Evolutionary conservation across 129 eudicot genomes (phyloP).

Genomic region (Chrysanthemum seticuspe): DNA sequence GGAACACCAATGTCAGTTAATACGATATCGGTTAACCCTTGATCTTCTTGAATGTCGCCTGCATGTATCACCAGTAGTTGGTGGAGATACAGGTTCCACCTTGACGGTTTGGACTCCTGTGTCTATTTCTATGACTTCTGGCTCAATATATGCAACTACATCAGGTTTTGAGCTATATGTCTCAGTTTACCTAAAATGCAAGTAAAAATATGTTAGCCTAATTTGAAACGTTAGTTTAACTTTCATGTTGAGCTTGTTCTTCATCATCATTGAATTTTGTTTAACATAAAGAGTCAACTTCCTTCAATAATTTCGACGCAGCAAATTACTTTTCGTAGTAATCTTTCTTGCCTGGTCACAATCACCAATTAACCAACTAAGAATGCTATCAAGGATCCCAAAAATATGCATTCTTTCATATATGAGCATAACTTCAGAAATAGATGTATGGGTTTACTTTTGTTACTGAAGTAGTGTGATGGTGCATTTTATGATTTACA

Average conservation of each 20-base stretch:
- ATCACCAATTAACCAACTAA: not conserved
- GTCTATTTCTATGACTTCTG: not conserved
- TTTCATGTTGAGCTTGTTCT: constrained; percentile 58
- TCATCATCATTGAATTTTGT: constrained; percentile 32
- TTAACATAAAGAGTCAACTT: constrained; percentile 47
- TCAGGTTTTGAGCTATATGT: constrained; percentile 20
- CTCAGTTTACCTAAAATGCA: constrained; percentile 45
- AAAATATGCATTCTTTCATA: not conserved
- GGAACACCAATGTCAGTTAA: constrained; percentile 2
- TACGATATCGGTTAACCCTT: constrained; percentile 9
- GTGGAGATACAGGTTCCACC: constrained; percentile 1
- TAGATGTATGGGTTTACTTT: not conserved
- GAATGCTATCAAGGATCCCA: not conserved
- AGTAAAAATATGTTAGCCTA: constrained; percentile 60
- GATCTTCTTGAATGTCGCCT: not conserved
- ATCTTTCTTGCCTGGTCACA: constrained; percentile 59
- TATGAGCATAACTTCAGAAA: not conserved
- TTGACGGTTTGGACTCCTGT: not conserved
- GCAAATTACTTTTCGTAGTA: constrained; percentile 66
- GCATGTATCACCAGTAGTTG: not conserved
- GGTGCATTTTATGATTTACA: constrained; percentile 26
- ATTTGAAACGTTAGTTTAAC: constrained; percentile 59
- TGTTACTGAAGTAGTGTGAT: not conserved
- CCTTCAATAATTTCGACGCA: constrained; percentile 60
- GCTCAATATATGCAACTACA: constrained; percentile 5